Evolutionary conservation across 73 alveolate species (phyloP), one percentile per base, ranked within the genome.

Genomic region (Uronychia setigera): DNA sequence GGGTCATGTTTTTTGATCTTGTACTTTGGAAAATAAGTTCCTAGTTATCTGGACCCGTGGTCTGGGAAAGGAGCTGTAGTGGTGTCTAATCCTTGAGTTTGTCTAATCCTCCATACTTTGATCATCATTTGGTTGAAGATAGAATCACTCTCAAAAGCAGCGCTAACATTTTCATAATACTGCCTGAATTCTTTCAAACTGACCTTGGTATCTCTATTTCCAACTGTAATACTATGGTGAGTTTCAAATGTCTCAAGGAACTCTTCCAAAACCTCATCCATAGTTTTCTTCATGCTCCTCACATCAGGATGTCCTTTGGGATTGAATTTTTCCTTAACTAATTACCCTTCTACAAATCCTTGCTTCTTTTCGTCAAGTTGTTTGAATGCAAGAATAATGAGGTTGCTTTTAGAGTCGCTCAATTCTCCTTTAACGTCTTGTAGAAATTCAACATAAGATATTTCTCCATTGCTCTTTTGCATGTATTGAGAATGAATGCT

Each of bases 231-330:
- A 59, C 80, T 67, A 79, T 94, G 96, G 79, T 94, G 92, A 13
- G 77, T 76, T 77, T 87, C 94, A 85, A 94, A 94, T 25, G 98
- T 87, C 34, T 94, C 98, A 0, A 82, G 35, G 86, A 94, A 94
- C 59, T 94, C 98, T 60, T 28, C 34, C 59, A 87, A 82, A 0
- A 90, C 94, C 59, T 94, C 98, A 79, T 94, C 98, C 74, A 88
- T 94, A 28, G 95, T 93, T 80, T 92, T 94, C 67, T 92, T 92
- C 57, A 95, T 95, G 25, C 86, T 79, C 67, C 46, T 85, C 28
- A 94, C 98, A 74, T 94, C 98, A 1, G 99, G 99, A 84, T 96
- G 98, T 46, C 77, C 82, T 60, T 91, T 87, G 35, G 97, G 95
- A 82, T 92, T 87, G 82, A 86, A 94, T 11, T 11, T 46, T 19